Conservation (phyloP, 257 asterid species). For the Rhazya stricta region DNA sequence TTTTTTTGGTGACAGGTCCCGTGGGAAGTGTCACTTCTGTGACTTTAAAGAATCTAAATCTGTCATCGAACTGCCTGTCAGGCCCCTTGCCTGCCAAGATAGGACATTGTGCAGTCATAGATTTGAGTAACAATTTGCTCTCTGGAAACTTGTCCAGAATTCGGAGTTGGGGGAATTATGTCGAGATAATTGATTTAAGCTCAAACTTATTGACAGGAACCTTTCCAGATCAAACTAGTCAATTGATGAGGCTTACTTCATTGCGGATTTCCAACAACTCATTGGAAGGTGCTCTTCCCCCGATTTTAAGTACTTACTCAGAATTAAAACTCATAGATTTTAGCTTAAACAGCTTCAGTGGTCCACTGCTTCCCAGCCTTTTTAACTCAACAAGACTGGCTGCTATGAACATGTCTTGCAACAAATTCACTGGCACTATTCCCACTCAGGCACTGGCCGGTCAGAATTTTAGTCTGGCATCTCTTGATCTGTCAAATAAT, state of each 20-base stretch:
- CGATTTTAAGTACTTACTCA: conserved; percentile 52
- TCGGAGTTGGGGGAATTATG: conserved; percentile 74
- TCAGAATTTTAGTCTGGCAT: conserved; percentile 37
- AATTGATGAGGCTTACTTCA: conserved; percentile 70
- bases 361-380: conserved; percentile 53
- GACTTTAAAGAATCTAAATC: conserved; percentile 55
- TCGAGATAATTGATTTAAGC: conserved; percentile 62
- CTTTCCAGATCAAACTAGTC: conserved; percentile 56
- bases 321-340: conserved; percentile 54
- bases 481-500: conserved; percentile 67
- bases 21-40: conserved; percentile 48
- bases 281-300: conserved; percentile 60
- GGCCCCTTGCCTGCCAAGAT: conserved; percentile 66
- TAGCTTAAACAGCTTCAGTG: conserved; percentile 56
- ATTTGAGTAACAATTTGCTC: conserved; percentile 64
- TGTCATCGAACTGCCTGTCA: conserved; percentile 65
- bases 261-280: conserved; percentile 72
- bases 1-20: conserved; percentile 56
- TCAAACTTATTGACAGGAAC: conserved; percentile 57
- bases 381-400: conserved; percentile 48
- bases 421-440: conserved; percentile 53
- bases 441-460: conserved; percentile 30
- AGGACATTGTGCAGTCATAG: conserved; percentile 66
- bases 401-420: conserved; percentile 55
- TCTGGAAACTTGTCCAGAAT: conserved; percentile 63